These are phyloP conservation scores for Lasiodiplodia sp. DNA, from an alignment of 2,329 filamentous ascomycete genomes.

Conservation along the genomic window DNA sequence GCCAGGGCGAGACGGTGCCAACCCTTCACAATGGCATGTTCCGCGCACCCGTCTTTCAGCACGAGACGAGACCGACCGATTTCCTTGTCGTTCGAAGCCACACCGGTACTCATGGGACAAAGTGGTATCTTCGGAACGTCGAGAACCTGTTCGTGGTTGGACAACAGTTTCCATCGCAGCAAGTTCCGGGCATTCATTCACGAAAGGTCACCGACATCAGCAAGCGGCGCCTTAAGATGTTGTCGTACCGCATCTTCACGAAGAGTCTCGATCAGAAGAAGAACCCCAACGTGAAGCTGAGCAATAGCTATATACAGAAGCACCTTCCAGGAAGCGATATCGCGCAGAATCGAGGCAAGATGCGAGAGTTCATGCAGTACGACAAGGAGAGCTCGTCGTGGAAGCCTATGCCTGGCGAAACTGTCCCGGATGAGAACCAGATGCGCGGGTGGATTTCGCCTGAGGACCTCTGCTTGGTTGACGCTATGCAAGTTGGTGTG, in stretches of 20 bases:
- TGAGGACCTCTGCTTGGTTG: conserved; percentile 91
- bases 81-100: conserved; percentile 86
- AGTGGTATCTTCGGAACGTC: conserved; percentile 85
- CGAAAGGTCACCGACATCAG: conserved; percentile 95
- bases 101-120: conserved; percentile 78
- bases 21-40: conserved; percentile 97
- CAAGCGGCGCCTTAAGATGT: conserved; percentile 96
- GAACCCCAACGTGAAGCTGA: conserved; percentile 74
- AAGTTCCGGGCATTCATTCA: conserved; percentile 92
- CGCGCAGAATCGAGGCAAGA: conserved; percentile 93
- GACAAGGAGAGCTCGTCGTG: conserved; percentile 88
- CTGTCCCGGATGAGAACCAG: conserved; percentile 78
- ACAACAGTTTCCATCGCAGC: conserved; percentile 89
- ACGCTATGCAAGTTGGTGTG: conserved; percentile 95
- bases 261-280: conserved; percentile 74
- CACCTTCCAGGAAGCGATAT: conserved; percentile 94
- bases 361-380: conserved; percentile 95
- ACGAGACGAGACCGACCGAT: conserved; percentile 77
- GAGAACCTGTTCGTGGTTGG: conserved; percentile 92
- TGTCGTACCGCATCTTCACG: conserved; percentile 86
- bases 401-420: conserved; percentile 73
- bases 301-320: conserved; percentile 64
- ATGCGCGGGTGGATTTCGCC: conserved; percentile 91
- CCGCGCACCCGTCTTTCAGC: conserved; percentile 90
- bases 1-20: conserved; percentile 87